Evolutionary conservation across 2,329 filamentous ascomycete genomes (phyloP), one percentile per base, ranked within the genome.

Genomic region (Colletotrichum spinosum): DNA sequence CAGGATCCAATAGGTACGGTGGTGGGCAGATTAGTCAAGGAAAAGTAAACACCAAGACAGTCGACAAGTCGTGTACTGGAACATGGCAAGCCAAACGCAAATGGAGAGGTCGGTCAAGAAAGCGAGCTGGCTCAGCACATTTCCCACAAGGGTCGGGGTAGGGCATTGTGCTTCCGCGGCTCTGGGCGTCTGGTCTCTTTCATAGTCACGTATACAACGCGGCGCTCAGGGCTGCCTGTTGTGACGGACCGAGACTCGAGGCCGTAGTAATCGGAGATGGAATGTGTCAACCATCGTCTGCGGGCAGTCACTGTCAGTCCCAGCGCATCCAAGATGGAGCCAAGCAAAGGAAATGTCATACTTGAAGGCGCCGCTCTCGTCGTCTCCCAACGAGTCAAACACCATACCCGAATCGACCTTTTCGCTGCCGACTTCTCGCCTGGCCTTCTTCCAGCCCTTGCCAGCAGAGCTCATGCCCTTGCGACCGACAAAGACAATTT

Each of bases 261-360:
- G 49, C 94, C 94, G 75, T 98, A 98, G 77, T 98, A 98, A 45
- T 91, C 88, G 9, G 93, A 95, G 68, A 98, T 94, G 63, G 92
- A 92, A 78, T 98, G 94, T 1, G 97, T 93, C 58, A 98, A 87
- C 92, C 94, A 98, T 69, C 95, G 92, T 70, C 92, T 95, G n/a
- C 11, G 39, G 41, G 67, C 58, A 71, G 69, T 69, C 5, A 8
- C 6, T 33, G 6, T n/a, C 6, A 37, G 1, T 2, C 9, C 25
- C 7, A 34, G 8, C 4, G 1, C 9, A 25, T 25, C 25, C 25
- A 25, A 25, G 25, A 25, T 25, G 25, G 25, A 25, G 25, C 25
- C 25, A 25, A 25, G 25, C 25, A 25, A 25, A 25, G 25, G 25
- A 9, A 15, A 54, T 49, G 56, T 86, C 90, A 73, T 80, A 95